Percentiles rank a stretch among this genome's conserved stretches.
These are phyloP conservation scores for Saccharum spontaneum DNA, from an alignment of 176 grass and related monocot genomes.

Conservation along the genomic window DNA sequence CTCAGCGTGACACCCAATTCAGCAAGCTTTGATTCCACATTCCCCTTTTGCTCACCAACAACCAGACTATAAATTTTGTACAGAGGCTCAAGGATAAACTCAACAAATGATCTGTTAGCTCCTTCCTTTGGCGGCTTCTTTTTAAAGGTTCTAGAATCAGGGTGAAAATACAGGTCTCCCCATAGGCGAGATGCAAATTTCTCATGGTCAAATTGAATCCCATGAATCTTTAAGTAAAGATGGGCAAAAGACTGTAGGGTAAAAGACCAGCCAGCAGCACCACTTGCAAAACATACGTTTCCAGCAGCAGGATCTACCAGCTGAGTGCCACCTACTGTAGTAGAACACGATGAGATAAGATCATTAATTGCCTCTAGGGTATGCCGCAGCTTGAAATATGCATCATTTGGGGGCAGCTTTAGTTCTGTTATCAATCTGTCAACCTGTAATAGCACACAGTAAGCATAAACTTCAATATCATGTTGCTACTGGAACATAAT, in stretches of 20 bases:
- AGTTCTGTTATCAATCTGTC: constrained; percentile 95
- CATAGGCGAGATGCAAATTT: constrained; percentile 92
- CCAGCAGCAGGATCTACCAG: constrained; percentile 81
- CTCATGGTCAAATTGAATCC: constrained; percentile 78
- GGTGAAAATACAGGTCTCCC: constrained; percentile 94
- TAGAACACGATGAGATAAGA: constrained; percentile 89
- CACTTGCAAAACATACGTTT: constrained; percentile 98
- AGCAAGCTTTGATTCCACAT: constrained; percentile 75
- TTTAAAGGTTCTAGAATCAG: constrained; percentile 75
- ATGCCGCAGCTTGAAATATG: constrained; percentile 95
- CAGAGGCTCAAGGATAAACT: constrained; percentile 90
- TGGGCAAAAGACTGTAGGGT: constrained; percentile 94
- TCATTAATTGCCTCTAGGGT: constrained; percentile 91
- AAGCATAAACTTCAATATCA: constrained; percentile 20
- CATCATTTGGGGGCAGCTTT: constrained; percentile 92
- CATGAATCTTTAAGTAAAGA: constrained; percentile 88
- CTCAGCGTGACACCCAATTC: constrained; percentile 88
- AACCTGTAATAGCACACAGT: constrained; percentile 56
- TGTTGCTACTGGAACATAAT: constrained; percentile 21
- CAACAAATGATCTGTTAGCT: constrained; percentile 93
- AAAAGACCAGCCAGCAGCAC: constrained; percentile 93
- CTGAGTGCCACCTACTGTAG: constrained; percentile 81
- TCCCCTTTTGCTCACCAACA: constrained; percentile 78
- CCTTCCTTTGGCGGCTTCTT: constrained; percentile 96
- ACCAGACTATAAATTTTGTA: constrained; percentile 99